Base-by-base conservation (phyloP, 345 rosid species). In the Cardamine chenopodiifolia region DNA sequence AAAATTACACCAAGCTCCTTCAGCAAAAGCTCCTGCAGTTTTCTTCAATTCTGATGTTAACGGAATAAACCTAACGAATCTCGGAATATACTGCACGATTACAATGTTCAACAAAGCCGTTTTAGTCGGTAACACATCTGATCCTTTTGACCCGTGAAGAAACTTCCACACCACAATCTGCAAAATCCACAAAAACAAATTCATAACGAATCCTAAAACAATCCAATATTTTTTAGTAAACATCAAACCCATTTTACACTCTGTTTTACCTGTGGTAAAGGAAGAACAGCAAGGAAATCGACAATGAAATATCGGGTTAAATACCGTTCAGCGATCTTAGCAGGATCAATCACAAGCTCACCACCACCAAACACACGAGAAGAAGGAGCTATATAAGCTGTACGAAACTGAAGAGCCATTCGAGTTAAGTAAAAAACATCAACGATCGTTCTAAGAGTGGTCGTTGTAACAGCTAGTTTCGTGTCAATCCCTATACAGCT, bases 331-430 rank as follows among this genome's bases (percentile, higher is more conserved):
- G 98, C 94, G 47, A 92, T 92, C 69, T 90, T 79, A 56, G 86
- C 89, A 67, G 96, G 79, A 81, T 90, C 94, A 22, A 90, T 90
- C 11, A 92, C 98, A 55, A 92, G 96, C 79, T 92, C 98, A 61
- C 98, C 98, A n/a, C 98, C 85, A 40, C 98, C 98, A 35, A 92
- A 92, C 15, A 92, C 98, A 32, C 98, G 80, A 2, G 98, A 92
- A 2, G 98, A 92, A 14, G 96, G 98, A n/a, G 98, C 98, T 67
- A 90, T 85, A 65, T 81, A 92, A 12, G 96, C 98, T 40, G 94
- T 92, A 6, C 91, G 85, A 71, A 92, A 92, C 78, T 92, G 98
- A 61, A 92, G 86, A 66, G 82, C 87, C 86, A 92, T 85, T 12
- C 94, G 90, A 60, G 85, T 60, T 32, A 88, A 85, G 82, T 88